Conservation (phyloP, 2,329 filamentous ascomycete genomes). For the Laburnicola sp. region DNA sequence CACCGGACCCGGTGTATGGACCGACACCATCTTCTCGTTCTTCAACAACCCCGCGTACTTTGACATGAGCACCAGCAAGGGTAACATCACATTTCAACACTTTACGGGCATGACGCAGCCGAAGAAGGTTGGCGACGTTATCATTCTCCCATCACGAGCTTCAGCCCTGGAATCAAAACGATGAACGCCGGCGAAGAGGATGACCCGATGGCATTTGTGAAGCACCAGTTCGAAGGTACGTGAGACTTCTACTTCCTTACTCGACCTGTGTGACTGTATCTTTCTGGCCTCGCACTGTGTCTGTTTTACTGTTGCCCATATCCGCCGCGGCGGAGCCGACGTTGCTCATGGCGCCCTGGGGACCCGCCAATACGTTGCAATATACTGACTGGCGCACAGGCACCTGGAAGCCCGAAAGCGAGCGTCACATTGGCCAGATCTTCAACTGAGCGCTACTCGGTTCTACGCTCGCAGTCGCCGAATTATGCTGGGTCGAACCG, state of each 20-base stretch:
- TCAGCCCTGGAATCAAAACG: conserved; percentile 90
- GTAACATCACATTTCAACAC: conserved; percentile 79
- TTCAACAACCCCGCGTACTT: conserved; percentile 92
- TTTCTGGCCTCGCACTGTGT: conserved; percentile 7
- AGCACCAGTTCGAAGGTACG: conserved; percentile 93
- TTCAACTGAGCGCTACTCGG: conserved; percentile 25
- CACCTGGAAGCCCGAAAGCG: conserved; percentile 42
- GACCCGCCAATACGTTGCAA: conserved; percentile 7
- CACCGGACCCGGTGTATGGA: conserved; percentile 93
- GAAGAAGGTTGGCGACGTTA: conserved; percentile 89
- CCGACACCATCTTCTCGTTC: conserved; percentile 86
- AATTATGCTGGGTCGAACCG: not conserved
- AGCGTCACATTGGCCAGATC: conserved; percentile 41
- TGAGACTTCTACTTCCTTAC: conserved; percentile 13
- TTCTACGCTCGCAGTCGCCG: not conserved
- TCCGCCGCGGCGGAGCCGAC: conserved; percentile 9
- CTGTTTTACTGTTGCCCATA: conserved; percentile 4
- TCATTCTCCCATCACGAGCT: conserved; percentile 93
- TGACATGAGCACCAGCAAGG: conserved; percentile 70
- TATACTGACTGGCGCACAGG: conserved; percentile 34
- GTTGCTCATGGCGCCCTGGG: conserved; percentile 6
- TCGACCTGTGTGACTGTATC: conserved; percentile 5
- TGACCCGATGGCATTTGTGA: conserved; percentile 95
- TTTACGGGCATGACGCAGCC: conserved; percentile 84
- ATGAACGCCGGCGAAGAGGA: conserved; percentile 89